Evolutionary conservation across 2,329 filamentous ascomycete species (phyloP).

Genomic region (Pseudogymnoascus sp.): DNA sequence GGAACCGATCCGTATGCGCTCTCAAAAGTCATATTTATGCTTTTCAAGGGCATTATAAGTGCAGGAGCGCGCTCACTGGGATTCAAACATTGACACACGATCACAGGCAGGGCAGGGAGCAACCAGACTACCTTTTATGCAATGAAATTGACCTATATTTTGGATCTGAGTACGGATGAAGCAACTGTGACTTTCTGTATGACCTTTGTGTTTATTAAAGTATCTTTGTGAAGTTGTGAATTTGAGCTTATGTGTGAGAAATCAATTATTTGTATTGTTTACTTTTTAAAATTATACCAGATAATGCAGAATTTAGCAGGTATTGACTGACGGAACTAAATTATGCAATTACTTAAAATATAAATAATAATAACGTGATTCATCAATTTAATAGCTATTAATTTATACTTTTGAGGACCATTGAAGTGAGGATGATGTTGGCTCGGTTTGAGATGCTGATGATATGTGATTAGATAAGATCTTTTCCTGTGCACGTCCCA

Average conservation of each 20-base stretch:
- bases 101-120: too few relatives aligned
- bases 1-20: too few relatives aligned
- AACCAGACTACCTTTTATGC: slow-evolving; percentile 4
- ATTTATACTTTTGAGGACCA: neutral
- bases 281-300: neutral
- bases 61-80: too few relatives aligned
- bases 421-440: neutral
- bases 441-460: neutral
- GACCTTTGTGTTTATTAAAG: neutral
- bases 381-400: neutral
- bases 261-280: neutral
- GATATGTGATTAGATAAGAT: slow-evolving; percentile 7
- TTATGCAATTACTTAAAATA: neutral
- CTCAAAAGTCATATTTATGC: too few relatives aligned
- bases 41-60: too few relatives aligned
- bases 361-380: neutral
- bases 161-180: neutral
- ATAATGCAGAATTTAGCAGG: neutral
- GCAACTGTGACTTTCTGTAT: neutral
- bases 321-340: neutral
- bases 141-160: neutral
- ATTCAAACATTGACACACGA: too few relatives aligned
- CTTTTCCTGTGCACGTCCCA: neutral
- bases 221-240: neutral
- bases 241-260: too few relatives aligned